A percentile compares a stretch with the other conserved stretches of the same genome.
phyloP scores from a whole-genome alignment of 1,284 basidiomycete genomes.

The Pseudozyma tsukubaensis region DNA sequence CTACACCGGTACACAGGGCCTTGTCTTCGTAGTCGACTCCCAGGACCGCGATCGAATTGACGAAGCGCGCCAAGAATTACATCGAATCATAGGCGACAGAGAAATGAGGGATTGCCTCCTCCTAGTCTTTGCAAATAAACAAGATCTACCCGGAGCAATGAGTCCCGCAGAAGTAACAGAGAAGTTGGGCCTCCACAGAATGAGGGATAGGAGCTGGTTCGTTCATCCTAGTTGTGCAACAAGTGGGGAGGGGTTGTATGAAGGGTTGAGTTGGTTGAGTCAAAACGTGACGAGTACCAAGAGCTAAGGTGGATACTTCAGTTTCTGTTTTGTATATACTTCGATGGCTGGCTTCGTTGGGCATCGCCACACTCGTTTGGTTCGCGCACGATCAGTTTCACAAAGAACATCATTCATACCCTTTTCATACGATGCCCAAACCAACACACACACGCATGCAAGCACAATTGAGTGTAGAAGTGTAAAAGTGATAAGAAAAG shows the following conservation, averaged over 20 bases:
- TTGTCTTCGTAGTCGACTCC: slow-evolving; percentile 77
- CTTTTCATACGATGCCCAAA: too few relatives aligned
- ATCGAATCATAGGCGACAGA: slow-evolving; percentile 93
- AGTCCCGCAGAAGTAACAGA: slow-evolving; percentile 98
- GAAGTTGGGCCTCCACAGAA: slow-evolving; percentile 91
- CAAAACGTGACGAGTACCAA: slow-evolving; percentile 55
- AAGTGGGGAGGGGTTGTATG: slow-evolving; percentile 64
- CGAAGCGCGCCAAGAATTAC: slow-evolving; percentile 94
- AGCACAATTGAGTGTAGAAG: too few relatives aligned
- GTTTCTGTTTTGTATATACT: too few relatives aligned
- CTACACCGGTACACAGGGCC: slow-evolving; percentile 76
- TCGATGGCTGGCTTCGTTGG: too few relatives aligned
- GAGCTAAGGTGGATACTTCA: slow-evolving; percentile 5
- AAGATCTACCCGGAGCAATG: slow-evolving; percentile 98
- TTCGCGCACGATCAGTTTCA: too few relatives aligned
- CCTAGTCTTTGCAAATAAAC: slow-evolving; percentile 99
- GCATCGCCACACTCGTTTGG: too few relatives aligned
- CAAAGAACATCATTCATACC: too few relatives aligned
- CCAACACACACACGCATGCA: too few relatives aligned
- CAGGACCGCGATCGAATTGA: slow-evolving; percentile 93
- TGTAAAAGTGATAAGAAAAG: not conserved
- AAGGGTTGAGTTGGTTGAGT: slow-evolving; percentile 65
- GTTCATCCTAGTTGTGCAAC: slow-evolving; percentile 78
- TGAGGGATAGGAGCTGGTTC: slow-evolving; percentile 98
- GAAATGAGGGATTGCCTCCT: slow-evolving; percentile 98